Conservation (phyloP, 441 rosid species). For the Erysimum pusillum region DNA sequence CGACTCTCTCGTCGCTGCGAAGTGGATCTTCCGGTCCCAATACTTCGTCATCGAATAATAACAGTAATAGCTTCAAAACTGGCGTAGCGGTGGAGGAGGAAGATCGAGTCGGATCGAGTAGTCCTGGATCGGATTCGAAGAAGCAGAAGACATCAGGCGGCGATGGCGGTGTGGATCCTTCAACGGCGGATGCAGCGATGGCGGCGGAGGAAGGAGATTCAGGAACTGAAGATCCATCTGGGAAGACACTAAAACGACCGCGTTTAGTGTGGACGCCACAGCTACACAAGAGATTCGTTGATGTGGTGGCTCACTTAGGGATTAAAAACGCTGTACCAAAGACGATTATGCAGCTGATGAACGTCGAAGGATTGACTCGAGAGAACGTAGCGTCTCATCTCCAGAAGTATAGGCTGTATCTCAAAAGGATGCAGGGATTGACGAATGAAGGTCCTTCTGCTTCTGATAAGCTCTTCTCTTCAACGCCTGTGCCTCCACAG, state of each 20-base stretch:
- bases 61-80: conserved; percentile 31
- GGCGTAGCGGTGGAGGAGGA: conserved; percentile 47
- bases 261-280: conserved; percentile 99
- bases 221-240: conserved; percentile 63
- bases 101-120: conserved; percentile 58
- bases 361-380: conserved; percentile 92
- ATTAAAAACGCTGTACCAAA: conserved; percentile 96
- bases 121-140: conserved; percentile 62
- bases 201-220: conserved; percentile 50
- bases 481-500: conserved; percentile 75
- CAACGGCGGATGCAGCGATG: conserved; percentile 37
- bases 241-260: conserved; percentile 71
- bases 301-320: conserved; percentile 89
- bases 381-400: conserved; percentile 97
- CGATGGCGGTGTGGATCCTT: conserved; percentile 50
- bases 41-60: conserved; percentile 48
- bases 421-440: conserved; percentile 90
- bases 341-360: conserved; percentile 99
- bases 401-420: conserved; percentile 90
- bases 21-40: conserved; percentile 40
- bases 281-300: conserved; percentile 95
- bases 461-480: conserved; percentile 82
- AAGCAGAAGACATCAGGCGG: conserved; percentile 64
- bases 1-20: conserved; percentile 66
- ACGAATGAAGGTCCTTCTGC: conserved; percentile 70